Evolutionary conservation across 768 basidiomycete genomes (phyloP).

Genomic region (Podaxis mareebaensis): DNA sequence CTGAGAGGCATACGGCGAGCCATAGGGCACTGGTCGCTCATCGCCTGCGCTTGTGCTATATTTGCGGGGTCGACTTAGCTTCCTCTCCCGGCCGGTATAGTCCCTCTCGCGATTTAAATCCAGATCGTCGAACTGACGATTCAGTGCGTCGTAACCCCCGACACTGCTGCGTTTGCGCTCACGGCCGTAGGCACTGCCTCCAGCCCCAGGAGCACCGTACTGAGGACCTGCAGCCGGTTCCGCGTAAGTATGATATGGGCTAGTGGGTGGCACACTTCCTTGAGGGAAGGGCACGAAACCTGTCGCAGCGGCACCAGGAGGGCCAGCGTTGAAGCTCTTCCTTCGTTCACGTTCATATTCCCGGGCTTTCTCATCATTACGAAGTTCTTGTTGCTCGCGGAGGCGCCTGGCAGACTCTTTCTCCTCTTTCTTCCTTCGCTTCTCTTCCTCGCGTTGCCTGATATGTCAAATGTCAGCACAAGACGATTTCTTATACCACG

Average conservation of each 20-base stretch:
- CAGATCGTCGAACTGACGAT: slow-evolving; percentile 44
- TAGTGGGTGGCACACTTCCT: slow-evolving; percentile 24
- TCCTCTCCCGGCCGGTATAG: slow-evolving; percentile 33
- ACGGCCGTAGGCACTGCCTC: slow-evolving; percentile 23
- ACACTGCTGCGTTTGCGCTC: slow-evolving; percentile 35
- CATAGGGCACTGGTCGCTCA: slow-evolving; percentile 10
- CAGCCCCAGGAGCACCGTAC: slow-evolving; percentile 21
- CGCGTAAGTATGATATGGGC: slow-evolving; percentile 24
- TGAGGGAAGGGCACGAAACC: slow-evolving; percentile 32
- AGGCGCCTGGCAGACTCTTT: slow-evolving; percentile 44
- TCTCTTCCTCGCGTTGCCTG: slow-evolving; percentile 52
- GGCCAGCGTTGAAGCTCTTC: slow-evolving; percentile 52
- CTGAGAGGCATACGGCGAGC: slow-evolving; percentile 1
- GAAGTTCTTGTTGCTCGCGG: slow-evolving; percentile 49
- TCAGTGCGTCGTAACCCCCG: slow-evolving; percentile 33
- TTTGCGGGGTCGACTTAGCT: slow-evolving; percentile 42
- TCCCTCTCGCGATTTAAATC: slow-evolving; percentile 38
- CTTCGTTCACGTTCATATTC: slow-evolving; percentile 61
- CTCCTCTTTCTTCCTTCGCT: slow-evolving; percentile 45
- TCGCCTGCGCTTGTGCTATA: slow-evolving; percentile 42
- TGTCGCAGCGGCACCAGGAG: slow-evolving; percentile 24
- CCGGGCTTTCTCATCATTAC: slow-evolving; percentile 54
- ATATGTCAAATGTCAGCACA: neutral
- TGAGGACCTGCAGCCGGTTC: slow-evolving; percentile 19
- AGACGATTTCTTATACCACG: neutral